A percentile compares a stretch with the other conserved stretches of the same genome.
Evolutionary conservation across 176 grass and related monocot species (phyloP).

Genomic region (Aegilops longissima): DNA sequence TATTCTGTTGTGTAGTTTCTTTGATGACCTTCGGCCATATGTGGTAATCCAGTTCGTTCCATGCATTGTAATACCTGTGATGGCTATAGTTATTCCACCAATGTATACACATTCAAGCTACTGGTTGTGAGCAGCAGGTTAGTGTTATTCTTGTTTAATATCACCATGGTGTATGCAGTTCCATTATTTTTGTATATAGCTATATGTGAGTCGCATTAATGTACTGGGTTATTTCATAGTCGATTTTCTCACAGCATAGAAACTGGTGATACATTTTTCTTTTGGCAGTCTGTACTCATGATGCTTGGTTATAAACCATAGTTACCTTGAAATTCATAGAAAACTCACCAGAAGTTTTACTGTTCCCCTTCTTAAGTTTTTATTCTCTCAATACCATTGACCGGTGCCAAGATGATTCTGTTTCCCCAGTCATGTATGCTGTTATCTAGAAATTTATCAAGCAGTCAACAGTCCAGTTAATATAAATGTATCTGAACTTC

Average conservation of each 20-base stretch:
- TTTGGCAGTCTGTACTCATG: neutral
- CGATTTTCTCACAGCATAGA: neutral
- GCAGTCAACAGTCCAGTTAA: neutral
- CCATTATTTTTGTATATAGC: too few species aligned
- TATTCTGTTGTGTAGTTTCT: slow-evolving; percentile 54
- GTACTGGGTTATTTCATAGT: neutral
- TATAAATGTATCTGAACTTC: neutral
- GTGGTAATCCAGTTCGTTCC: neutral
- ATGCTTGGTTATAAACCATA: neutral
- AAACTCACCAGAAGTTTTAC: neutral
- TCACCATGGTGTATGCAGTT: too few species aligned
- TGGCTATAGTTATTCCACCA: too few species aligned
- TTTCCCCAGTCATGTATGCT: neutral
- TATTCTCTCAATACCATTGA: neutral
- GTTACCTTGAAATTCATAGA: neutral
- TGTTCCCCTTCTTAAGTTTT: too few species aligned
- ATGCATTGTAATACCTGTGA: too few species aligned
- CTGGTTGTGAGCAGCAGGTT: too few species aligned
- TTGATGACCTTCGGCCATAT: slow-evolving; percentile 90
- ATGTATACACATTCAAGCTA: too few species aligned
- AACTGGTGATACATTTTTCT: neutral
- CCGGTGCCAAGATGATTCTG: neutral
- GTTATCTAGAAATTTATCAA: neutral
- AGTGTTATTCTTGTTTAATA: too few species aligned
- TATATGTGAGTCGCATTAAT: too few species aligned